phyloP scores from a whole-genome alignment of 2,329 filamentous ascomycete species.

The Verticillium nubilum region DNA sequence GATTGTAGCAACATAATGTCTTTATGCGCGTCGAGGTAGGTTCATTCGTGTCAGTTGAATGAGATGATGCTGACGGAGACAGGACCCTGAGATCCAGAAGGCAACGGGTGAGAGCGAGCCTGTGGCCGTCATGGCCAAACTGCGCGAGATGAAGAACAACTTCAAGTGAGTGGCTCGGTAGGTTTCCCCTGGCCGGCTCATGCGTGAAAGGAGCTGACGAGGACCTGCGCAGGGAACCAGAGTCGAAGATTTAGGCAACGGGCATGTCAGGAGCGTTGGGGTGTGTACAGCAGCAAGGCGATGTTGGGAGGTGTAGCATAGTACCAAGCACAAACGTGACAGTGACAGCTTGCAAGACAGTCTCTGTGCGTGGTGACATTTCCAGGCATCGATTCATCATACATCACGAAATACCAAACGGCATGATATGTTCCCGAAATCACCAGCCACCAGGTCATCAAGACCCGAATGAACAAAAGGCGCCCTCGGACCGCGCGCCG shows the following conservation, averaged over 20 bases:
- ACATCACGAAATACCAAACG: not conserved
- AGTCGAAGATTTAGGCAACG: constrained; percentile 24
- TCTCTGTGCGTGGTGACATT: not conserved
- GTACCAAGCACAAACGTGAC: not conserved
- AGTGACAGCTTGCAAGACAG: not conserved
- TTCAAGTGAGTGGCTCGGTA: constrained; percentile 50
- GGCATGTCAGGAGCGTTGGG: not conserved
- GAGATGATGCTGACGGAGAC: constrained; percentile 7
- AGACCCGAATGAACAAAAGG: constrained; percentile 12
- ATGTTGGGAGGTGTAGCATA: not conserved
- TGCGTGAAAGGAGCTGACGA: not conserved
- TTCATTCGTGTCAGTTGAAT: constrained; percentile 5
- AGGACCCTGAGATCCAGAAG: constrained; percentile 82
- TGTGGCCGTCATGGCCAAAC: constrained; percentile 75
- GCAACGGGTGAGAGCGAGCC: constrained; percentile 76
- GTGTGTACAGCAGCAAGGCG: not conserved
- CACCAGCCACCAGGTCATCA: constrained; percentile 18
- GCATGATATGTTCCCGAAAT: constrained; percentile 15
- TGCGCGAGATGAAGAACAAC: constrained; percentile 88
- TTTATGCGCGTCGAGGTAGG: constrained; percentile 85
- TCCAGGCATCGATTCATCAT: not conserved
- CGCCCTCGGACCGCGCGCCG: constrained; percentile 13
- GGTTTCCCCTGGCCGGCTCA: not conserved
- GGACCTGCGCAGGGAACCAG: constrained; percentile 18
- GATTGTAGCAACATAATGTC: constrained; percentile 74